Evolutionary conservation across 306 rosid genomes (phyloP).

Genomic region (Lithocarpus polystachyus): DNA sequence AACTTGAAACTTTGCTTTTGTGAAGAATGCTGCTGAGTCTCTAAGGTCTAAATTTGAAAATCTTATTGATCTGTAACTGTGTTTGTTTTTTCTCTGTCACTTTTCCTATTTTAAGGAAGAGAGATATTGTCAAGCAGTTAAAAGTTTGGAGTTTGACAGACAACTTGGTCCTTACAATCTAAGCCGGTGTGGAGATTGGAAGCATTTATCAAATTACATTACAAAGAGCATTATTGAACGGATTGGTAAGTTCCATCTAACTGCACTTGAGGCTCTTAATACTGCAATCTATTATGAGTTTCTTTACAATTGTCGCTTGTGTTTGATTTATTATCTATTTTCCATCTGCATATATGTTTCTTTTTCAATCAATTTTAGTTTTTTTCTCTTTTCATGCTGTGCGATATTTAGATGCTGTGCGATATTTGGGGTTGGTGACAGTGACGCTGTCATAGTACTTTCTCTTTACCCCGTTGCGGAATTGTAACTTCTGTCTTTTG

Average conservation of each 20-base stretch:
- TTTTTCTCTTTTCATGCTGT: background rate
- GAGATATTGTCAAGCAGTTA: conserved; percentile 66
- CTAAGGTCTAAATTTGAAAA: background rate
- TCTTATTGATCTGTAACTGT: background rate
- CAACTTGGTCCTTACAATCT: conserved; percentile 87
- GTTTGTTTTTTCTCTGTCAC: background rate
- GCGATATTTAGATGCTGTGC: too few species aligned
- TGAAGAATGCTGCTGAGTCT: too few species aligned
- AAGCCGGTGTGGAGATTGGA: conserved; percentile 76
- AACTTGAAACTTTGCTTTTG: too few species aligned
- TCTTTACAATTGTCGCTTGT: background rate
- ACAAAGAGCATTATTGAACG: conserved; percentile 50
- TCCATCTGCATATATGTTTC: background rate
- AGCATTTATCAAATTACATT: conserved; percentile 64
- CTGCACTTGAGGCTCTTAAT: conserved; percentile 10
- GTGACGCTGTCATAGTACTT: too few species aligned
- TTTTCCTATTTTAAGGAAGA: conserved; percentile 44
- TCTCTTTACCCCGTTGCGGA: too few species aligned
- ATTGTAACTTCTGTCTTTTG: too few species aligned
- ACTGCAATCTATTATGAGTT: background rate
- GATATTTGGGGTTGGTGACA: too few species aligned
- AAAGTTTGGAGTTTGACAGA: conserved; percentile 75
- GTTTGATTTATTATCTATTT: background rate
- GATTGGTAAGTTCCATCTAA: conserved; percentile 46
- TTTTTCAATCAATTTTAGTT: background rate